Evolutionary conservation across 805 yeast species (phyloP).

Genomic region (Lachancea quebecensis): DNA sequence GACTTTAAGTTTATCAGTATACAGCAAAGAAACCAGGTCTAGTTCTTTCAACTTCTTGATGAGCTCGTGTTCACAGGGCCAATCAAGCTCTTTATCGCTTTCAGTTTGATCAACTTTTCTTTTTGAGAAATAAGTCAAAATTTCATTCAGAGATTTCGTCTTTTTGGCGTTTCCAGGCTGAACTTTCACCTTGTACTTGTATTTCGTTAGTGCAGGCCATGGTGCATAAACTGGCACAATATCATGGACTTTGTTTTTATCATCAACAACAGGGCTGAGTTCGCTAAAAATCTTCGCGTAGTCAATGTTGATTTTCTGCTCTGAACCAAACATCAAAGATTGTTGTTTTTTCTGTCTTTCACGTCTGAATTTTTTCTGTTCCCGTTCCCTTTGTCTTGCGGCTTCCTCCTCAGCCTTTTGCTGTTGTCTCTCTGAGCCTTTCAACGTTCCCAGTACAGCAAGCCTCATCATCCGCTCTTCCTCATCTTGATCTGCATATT

Average conservation of each 20-base stretch:
- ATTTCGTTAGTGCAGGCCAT: conserved; percentile 70
- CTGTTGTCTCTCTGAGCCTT: conserved; percentile 40
- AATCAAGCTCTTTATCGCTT: conserved; percentile 46
- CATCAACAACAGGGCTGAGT: conserved; percentile 23
- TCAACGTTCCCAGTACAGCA: conserved; percentile 79
- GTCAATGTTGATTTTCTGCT: conserved; percentile 39
- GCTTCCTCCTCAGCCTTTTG: conserved; percentile 32
- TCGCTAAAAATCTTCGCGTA: conserved; percentile 38
- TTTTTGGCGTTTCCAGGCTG: conserved; percentile 76
- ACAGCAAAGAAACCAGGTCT: conserved; percentile 60
- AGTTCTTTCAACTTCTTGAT: conserved; percentile 51
- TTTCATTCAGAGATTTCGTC: conserved; percentile 76
- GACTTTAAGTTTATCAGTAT: conserved; percentile 66
- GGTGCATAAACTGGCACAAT: conserved; percentile 90
- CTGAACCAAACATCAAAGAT: conserved; percentile 29
- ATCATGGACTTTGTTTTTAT: conserved; percentile 48
- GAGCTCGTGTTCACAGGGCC: conserved; percentile 62
- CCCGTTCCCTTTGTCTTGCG: conserved; percentile 31
- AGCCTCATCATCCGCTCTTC: conserved; percentile 71
- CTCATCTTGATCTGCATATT: conserved; percentile 88
- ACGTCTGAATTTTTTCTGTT: conserved; percentile 31
- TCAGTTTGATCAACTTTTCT: conserved; percentile 42
- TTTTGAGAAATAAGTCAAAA: conserved; percentile 48
- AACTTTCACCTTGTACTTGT: conserved; percentile 74
- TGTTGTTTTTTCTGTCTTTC: conserved; percentile 36